Percentiles rank a stretch among this genome's conserved stretches.
These are phyloP conservation scores for Oidium heveae DNA, from an alignment of 2,329 filamentous ascomycete genomes.

Conservation along the genomic window DNA sequence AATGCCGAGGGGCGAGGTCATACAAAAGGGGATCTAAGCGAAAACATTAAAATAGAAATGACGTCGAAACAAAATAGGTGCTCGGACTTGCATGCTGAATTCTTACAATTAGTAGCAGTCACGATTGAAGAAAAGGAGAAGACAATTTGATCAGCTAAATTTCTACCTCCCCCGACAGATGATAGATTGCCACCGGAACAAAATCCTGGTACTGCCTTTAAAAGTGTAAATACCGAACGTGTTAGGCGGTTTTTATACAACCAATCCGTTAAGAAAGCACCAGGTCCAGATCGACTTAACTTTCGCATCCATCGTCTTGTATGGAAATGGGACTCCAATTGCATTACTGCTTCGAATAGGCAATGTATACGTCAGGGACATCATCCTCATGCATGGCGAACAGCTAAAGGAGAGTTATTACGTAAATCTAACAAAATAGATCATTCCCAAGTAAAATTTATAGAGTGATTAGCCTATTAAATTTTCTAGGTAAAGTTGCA, in stretches of 20 bases:
- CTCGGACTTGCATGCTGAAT: no score
- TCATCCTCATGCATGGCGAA: neutral
- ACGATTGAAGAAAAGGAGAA: no score
- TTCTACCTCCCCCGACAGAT: no score
- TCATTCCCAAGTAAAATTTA: neutral
- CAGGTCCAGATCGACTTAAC: neutral
- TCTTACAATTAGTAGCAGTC: no score
- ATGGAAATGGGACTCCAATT: neutral
- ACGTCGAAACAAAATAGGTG: no score
- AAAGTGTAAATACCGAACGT: neutral
- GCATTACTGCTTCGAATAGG: neutral
- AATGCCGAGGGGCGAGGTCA: no score
- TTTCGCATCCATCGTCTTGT: neutral
- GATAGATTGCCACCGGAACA: no score
- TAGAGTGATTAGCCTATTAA: neutral
- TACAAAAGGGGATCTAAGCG: no score
- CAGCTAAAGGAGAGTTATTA: neutral
- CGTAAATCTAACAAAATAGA: neutral
- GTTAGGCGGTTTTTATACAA: neutral
- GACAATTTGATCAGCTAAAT: no score
- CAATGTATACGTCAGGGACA: neutral
- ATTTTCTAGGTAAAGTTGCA: neutral
- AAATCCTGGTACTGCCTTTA: neutral
- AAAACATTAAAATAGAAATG: no score
- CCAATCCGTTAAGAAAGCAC: neutral